Evolutionary conservation across 331 rosid genomes (phyloP).

Genomic region (Saraca asoca): DNA sequence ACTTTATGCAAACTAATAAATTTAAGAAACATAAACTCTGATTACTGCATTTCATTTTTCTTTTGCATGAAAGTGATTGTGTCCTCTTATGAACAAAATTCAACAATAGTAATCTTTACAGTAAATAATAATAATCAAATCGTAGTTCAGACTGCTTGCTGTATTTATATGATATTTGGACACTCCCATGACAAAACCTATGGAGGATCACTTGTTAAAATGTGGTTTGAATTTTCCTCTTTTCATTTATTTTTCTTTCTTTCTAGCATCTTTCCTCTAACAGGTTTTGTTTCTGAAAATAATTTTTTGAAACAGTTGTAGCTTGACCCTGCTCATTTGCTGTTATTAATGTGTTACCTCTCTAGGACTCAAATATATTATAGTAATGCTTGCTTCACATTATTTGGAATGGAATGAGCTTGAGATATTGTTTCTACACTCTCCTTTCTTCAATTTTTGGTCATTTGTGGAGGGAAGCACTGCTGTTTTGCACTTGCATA

Average conservation of each 20-base stretch:
- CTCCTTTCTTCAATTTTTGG: slow-evolving; percentile 13
- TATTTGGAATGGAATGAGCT: background rate
- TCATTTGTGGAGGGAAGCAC: slow-evolving; percentile 8
- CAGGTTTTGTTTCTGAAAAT: background rate
- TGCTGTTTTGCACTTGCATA: slow-evolving; percentile 10
- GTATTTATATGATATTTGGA: slow-evolving; percentile 4
- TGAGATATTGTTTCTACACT: background rate
- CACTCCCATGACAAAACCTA: background rate
- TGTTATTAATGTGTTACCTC: background rate
- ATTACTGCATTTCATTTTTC: background rate
- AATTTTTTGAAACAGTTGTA: slow-evolving; percentile 2
- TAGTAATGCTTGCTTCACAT: background rate
- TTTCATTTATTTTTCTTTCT: background rate
- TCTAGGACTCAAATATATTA: background rate
- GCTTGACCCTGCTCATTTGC: background rate
- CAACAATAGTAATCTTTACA: background rate
- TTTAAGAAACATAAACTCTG: slow-evolving; percentile 17
- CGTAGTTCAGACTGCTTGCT: background rate
- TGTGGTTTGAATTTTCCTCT: background rate
- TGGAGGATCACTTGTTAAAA: slow-evolving; percentile 2
- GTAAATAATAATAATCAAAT: background rate
- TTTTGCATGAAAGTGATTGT: slow-evolving; percentile 8
- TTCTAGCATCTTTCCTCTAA: background rate
- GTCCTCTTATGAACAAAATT: background rate
- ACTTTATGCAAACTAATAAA: background rate